Evolutionary conservation across 495 filamentous ascomycete species (phyloP).

Genomic region (Podospora conica): DNA sequence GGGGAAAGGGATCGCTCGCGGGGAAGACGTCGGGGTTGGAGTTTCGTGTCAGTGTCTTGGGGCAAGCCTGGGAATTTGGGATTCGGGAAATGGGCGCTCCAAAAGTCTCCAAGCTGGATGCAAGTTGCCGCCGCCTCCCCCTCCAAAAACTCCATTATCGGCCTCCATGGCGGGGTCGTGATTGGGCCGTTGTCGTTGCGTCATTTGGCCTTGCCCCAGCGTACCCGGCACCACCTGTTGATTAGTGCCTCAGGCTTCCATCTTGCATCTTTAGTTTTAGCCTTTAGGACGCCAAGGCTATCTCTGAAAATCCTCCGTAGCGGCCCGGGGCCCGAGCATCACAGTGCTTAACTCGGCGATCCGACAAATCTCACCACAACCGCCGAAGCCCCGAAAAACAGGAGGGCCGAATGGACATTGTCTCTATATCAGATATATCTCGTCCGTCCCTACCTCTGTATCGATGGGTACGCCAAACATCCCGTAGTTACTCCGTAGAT

Average conservation of each 20-base stretch:
- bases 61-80: neutral
- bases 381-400: no score
- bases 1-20: neutral
- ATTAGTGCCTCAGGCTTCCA: neutral
- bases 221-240: neutral
- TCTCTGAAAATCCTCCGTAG: neutral
- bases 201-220: neutral
- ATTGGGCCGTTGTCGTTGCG: neutral
- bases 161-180: neutral
- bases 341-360: neutral
- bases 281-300: neutral
- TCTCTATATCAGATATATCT: neutral
- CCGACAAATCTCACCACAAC: neutral
- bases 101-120: neutral
- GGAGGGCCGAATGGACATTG: neutral
- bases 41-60: neutral
- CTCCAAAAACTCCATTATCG: neutral
- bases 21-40: neutral
- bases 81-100: neutral
- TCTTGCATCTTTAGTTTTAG: neutral
- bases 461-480: no score
- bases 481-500: no score
- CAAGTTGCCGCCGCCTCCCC: neutral
- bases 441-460: no score
- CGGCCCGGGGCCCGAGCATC: neutral